Evolutionary conservation across 192 early-diverging fungal genomes (phyloP), one percentile per base, ranked within the genome.

Genomic region (Podochytrium sp.): DNA sequence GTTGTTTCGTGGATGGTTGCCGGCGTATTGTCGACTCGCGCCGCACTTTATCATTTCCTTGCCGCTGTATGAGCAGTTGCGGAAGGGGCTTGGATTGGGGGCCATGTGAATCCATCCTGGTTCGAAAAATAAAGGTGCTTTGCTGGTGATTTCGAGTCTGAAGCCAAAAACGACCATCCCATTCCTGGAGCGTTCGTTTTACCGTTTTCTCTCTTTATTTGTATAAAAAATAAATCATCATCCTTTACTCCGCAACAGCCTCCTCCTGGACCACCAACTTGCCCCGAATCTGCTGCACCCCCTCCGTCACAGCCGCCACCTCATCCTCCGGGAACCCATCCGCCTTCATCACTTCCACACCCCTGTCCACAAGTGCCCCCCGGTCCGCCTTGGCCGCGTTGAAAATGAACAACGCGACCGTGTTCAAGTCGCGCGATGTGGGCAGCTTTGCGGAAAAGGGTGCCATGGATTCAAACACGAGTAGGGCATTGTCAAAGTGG

Each of bases 1-100:
- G 2, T 78, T 99, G 42, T 94, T 95, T 80, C 7, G 65, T 3
- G 74, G 74, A 1, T 76, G 74, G 74, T 10, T 76, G 20, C 74
- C 74, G 18, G 33, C 51, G 25, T 76, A 76, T 35, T 41, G 74
- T 5, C 35, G 74, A 3, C 32, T 76, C 18, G 74, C 74, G 18
- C 74, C 74, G 39, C 74, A 76, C 53, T 76, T 76, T 58, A 50
- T 76, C 20, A 63, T 76, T 23, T 35, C 35, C 2, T 58, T 76
- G 52, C 74, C 74, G 10, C 41, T 76, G 37, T 76, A 70, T 41
- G 74, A 76, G 42, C 59, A 61, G 41, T 33, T 76, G n/a, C 65
- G 74, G 25, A 55, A 63, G 32, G 42, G 43, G 25, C 35, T 76
- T 32, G 74, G 74, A 12, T 52, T 76, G 30, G 68, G 68, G 10